These are phyloP conservation scores for Pterula multifida DNA, from an alignment of 1,284 basidiomycete species.

Conservation along the genomic window DNA sequence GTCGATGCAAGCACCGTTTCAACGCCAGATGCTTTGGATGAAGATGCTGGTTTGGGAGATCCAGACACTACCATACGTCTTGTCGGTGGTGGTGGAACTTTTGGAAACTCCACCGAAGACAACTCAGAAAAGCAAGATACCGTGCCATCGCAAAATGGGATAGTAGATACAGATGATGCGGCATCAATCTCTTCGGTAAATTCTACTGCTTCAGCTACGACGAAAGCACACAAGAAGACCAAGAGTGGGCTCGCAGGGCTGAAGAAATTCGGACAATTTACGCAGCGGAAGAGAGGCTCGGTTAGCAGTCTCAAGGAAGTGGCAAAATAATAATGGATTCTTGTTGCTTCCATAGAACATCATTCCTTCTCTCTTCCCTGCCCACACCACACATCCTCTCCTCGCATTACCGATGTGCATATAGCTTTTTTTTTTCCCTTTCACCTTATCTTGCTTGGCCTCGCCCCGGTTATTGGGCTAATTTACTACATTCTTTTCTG, in stretches of 20 bases:
- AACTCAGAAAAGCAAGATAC: constrained; percentile 12
- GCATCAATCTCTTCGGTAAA: constrained; percentile 13
- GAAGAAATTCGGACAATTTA: constrained; percentile 41
- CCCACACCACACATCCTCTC: background rate
- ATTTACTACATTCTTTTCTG: background rate
- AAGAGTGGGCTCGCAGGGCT: constrained; percentile 46
- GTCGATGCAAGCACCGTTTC: background rate
- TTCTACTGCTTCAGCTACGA: constrained; percentile 10
- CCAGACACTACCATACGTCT: constrained; percentile 38
- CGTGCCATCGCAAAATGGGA: constrained; percentile 9
- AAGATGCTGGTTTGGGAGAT: constrained; percentile 13
- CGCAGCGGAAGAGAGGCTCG: constrained; percentile 43
- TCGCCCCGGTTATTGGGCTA: background rate
- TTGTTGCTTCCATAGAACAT: background rate
- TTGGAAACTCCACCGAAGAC: constrained; percentile 21
- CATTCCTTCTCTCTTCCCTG: background rate
- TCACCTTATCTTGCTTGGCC: background rate
- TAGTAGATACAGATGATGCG: constrained; percentile 13
- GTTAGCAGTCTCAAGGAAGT: constrained; percentile 26
- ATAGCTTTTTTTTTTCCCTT: constrained; percentile 5
- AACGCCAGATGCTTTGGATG: background rate
- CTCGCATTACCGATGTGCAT: constrained; percentile 4
- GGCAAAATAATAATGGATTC: background rate
- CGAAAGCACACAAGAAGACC: constrained; percentile 33
- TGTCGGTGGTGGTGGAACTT: constrained; percentile 36